phyloP scores from a whole-genome alignment of 108 stramenopile species.

The Cylindrotheca closterium region DNA sequence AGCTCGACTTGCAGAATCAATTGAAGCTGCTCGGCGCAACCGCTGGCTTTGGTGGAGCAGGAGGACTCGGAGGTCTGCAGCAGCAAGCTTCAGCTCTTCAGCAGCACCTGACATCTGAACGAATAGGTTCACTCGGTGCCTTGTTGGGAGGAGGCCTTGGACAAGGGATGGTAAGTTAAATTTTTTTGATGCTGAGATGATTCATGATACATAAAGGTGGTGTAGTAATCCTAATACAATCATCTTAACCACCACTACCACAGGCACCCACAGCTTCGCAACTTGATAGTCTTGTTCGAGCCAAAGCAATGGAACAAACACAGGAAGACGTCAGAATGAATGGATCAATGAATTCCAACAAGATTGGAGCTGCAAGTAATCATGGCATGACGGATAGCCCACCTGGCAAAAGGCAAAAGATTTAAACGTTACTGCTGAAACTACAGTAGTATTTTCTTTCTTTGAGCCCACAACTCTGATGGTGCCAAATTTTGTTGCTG shows the following conservation, averaged over 20 bases:
- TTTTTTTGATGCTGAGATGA: not conserved
- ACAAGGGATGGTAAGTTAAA: not conserved
- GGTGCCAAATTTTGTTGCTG: too few relatives aligned
- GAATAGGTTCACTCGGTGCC: too few relatives aligned
- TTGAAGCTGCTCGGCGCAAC: not conserved
- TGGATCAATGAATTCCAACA: too few relatives aligned
- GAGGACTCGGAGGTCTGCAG: not conserved
- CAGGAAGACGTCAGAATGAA: too few relatives aligned
- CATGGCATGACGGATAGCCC: too few relatives aligned
- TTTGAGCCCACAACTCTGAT: too few relatives aligned
- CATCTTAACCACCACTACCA: slow-evolving; percentile 1
- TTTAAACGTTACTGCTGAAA: too few relatives aligned
- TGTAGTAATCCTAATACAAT: not conserved
- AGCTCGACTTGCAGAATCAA: not conserved
- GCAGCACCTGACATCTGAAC: too few relatives aligned
- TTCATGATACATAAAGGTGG: not conserved
- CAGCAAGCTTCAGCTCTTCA: not conserved
- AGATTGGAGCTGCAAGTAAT: too few relatives aligned
- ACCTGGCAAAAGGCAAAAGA: too few relatives aligned
- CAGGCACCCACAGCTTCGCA: not conserved
- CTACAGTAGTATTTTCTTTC: too few relatives aligned
- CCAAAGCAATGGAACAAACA: too few relatives aligned
- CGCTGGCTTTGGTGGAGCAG: not conserved
- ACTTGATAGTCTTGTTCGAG: not conserved
- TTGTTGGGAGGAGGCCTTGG: not conserved